These are phyloP conservation scores for Cairneyella variabilis DNA, from an alignment of 495 filamentous ascomycete species.

Conservation along the genomic window DNA sequence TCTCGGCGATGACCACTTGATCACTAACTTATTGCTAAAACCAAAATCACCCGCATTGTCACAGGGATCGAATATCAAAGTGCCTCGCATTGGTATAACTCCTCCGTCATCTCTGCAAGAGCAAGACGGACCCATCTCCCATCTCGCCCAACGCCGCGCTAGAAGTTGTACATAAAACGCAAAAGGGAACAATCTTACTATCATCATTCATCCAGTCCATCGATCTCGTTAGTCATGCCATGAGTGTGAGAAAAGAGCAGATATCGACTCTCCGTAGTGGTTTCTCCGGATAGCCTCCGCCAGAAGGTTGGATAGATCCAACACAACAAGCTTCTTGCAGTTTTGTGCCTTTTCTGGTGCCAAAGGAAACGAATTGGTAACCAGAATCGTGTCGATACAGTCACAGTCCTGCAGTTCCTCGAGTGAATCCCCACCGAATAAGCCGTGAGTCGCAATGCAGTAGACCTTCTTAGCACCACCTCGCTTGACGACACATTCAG, in stretches of 20 bases:
- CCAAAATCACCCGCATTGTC: neutral
- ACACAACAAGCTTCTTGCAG: slow-evolving; percentile 78
- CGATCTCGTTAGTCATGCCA: slow-evolving; percentile 43
- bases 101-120: neutral
- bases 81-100: neutral
- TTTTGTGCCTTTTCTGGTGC: slow-evolving; percentile 61
- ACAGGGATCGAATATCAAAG: neutral
- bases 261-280: slow-evolving; percentile 88
- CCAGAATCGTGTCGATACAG: slow-evolving; percentile 89
- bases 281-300: slow-evolving; percentile 92
- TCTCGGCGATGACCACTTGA: too few relatives aligned
- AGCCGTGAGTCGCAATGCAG: slow-evolving; percentile 93
- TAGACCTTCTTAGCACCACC: slow-evolving; percentile 92
- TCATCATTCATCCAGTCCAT: slow-evolving; percentile 11
- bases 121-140: neutral
- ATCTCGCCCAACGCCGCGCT: slow-evolving; percentile 25
- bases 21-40: too few relatives aligned
- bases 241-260: slow-evolving; percentile 74
- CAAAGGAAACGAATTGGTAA: slow-evolving; percentile 96
- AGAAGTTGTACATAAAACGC: slow-evolving; percentile 20
- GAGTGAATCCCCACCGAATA: slow-evolving; percentile 86
- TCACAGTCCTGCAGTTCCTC: slow-evolving; percentile 87
- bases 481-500: slow-evolving; percentile 92
- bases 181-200: slow-evolving; percentile 2
- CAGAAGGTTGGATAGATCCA: slow-evolving; percentile 83